Conservation (phyloP, 176 grass and related monocot species). For the Tuctoria greenei region DNA sequence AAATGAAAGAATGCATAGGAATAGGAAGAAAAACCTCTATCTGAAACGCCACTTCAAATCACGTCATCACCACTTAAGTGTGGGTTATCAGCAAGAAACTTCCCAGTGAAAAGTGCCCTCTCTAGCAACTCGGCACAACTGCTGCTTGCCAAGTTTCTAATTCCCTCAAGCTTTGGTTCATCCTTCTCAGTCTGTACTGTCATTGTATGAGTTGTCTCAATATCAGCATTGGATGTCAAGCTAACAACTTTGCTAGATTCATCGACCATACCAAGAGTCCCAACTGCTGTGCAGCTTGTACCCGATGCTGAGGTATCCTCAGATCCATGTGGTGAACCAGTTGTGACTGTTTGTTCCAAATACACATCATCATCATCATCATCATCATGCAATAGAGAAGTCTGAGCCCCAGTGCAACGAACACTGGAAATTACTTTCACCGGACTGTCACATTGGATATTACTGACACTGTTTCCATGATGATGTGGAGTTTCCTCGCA, state of each 20-base stretch:
- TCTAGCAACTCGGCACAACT: slow-evolving; percentile 38
- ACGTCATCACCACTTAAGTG: slow-evolving; percentile 28
- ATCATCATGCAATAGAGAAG: slow-evolving; percentile 4
- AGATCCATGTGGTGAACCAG: slow-evolving; percentile 44
- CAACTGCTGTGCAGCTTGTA: slow-evolving; percentile 25
- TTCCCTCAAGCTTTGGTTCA: slow-evolving; percentile 28
- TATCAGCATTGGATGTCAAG: slow-evolving; percentile 17
- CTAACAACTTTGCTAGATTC: slow-evolving; percentile 22
- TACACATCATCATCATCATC: slow-evolving; percentile 15
- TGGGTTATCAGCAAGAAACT: slow-evolving; percentile 18
- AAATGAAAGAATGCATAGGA: slow-evolving; percentile 30
- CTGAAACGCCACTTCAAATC: slow-evolving; percentile 28
- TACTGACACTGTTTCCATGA: slow-evolving; percentile 20
- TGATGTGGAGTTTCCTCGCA: slow-evolving; percentile 39
- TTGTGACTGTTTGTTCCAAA: slow-evolving; percentile 32
- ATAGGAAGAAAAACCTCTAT: slow-evolving; percentile 51
- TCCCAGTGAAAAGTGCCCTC: not conserved
- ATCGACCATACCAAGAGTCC: slow-evolving; percentile 22
- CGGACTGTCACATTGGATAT: not conserved
- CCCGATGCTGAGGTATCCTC: slow-evolving; percentile 45
- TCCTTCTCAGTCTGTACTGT: slow-evolving; percentile 9
- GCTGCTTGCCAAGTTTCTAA: slow-evolving; percentile 31
- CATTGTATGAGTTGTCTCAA: slow-evolving; percentile 4
- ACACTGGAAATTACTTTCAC: slow-evolving; percentile 20
- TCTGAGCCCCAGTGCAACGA: slow-evolving; percentile 18